Evolutionary conservation across 495 filamentous ascomycete genomes (phyloP).

Genomic region (Staphylotrichum longicolle): DNA sequence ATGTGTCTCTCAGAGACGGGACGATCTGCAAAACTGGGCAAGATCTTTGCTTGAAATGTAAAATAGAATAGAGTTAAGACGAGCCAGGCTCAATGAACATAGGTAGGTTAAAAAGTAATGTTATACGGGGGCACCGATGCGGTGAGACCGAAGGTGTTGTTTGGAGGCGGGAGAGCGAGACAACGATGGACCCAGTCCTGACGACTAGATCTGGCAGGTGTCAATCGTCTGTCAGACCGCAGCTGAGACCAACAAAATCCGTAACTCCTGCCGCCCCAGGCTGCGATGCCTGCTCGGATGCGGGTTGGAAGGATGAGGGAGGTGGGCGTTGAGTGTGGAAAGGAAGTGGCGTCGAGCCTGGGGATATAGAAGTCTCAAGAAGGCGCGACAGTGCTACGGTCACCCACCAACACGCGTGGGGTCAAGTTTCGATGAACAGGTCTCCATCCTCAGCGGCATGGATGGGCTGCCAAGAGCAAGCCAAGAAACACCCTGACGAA

Average conservation of each 20-base stretch:
- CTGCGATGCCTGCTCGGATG: constrained; percentile 10
- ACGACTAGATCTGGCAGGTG: constrained; percentile 3
- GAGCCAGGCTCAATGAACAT: neutral
- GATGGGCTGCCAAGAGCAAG: constrained; percentile 17
- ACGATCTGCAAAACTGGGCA: neutral
- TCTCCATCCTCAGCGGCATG: constrained; percentile 9
- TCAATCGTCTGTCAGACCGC: neutral
- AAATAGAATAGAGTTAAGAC: neutral
- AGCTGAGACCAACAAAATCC: constrained; percentile 3
- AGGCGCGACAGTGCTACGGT: neutral
- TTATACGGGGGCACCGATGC: neutral
- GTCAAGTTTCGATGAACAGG: neutral
- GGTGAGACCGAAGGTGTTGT: neutral
- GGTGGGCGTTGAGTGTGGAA: neutral
- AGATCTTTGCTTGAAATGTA: neutral
- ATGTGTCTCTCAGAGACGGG: constrained; percentile 2
- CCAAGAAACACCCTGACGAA: constrained; percentile 14
- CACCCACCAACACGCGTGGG: constrained; percentile 5
- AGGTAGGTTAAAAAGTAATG: neutral
- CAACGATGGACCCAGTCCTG: neutral
- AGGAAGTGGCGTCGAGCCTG: neutral
- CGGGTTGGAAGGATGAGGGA: neutral
- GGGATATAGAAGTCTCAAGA: constrained; percentile 3
- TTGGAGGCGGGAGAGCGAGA: no score
- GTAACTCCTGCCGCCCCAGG: constrained; percentile 8